phyloP scores from a whole-genome alignment of 768 basidiomycete genomes.

The Calocybe indica region DNA sequence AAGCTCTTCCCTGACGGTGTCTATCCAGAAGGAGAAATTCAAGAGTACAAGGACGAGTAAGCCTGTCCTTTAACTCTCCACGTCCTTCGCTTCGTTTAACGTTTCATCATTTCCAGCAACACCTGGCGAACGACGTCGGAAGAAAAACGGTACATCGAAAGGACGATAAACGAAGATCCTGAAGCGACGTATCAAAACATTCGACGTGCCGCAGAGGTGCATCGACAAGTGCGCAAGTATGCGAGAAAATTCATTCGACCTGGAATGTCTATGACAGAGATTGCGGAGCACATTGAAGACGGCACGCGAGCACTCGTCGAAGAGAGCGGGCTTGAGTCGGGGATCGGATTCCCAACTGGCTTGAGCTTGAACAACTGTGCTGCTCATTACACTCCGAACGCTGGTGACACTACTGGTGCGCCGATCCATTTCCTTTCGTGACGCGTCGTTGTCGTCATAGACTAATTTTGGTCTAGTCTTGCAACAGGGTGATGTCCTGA shows the following conservation, averaged over 20 bases:
- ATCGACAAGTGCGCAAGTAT: conserved; percentile 82
- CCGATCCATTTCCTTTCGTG: conserved; percentile 5
- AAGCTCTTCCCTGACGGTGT: conserved; percentile 84
- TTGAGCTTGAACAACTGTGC: conserved; percentile 92
- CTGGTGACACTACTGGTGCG: conserved; percentile 80
- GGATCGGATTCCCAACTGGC: conserved; percentile 96
- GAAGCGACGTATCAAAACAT: conserved; percentile 85
- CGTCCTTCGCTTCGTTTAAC: neutral
- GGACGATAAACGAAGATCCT: conserved; percentile 71
- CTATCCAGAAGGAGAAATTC: conserved; percentile 89
- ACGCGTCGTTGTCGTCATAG: neutral
- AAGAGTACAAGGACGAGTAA: conserved; percentile 89
- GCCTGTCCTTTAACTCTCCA: conserved; percentile 22
- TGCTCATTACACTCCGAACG: conserved; percentile 95
- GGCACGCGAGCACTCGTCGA: conserved; percentile 89
- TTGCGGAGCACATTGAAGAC: conserved; percentile 90
- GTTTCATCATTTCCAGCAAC: conserved; percentile 47
- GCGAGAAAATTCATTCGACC: conserved; percentile 82
- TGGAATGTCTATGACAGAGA: conserved; percentile 92
- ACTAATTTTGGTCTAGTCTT: conserved; percentile 47
- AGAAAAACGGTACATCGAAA: conserved; percentile 83
- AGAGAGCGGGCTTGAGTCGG: conserved; percentile 78
- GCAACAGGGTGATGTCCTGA: conserved; percentile 79
- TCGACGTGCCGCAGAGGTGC: conserved; percentile 91
- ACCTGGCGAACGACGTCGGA: conserved; percentile 84